Percentiles rank a stretch among this genome's conserved stretches.
These are phyloP conservation scores for Naganishia liquefaciens DNA, from an alignment of 1,284 basidiomycete genomes.

Conservation along the genomic window DNA sequence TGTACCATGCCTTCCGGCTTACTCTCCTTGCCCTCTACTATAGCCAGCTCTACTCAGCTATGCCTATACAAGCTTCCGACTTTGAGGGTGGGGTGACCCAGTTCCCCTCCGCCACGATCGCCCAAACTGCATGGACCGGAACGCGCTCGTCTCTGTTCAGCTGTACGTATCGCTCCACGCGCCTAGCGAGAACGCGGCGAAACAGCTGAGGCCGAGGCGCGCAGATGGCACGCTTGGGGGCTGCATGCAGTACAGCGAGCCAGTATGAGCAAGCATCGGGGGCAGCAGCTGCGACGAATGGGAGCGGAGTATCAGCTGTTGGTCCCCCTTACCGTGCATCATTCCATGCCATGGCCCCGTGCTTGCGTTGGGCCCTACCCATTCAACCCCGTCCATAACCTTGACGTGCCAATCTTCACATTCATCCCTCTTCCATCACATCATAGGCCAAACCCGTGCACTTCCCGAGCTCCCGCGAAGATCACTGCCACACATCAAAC, in stretches of 20 bases:
- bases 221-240: conserved; percentile 23
- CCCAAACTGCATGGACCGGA: not conserved
- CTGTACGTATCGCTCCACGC: conserved; percentile 4
- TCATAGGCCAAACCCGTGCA: too few relatives aligned
- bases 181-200: conserved; percentile 7
- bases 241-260: conserved; percentile 10
- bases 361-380: too few relatives aligned
- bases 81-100: too few relatives aligned
- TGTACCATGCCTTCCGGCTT: too few relatives aligned
- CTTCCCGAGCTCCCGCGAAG: not conserved
- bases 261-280: conserved; percentile 24
- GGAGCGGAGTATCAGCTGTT: conserved; percentile 26
- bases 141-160: not conserved
- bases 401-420: too few relatives aligned
- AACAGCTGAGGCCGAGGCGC: not conserved
- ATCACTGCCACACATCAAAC: conserved; percentile 1
- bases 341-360: not conserved
- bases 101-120: not conserved
- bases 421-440: too few relatives aligned
- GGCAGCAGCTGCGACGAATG: conserved; percentile 23
- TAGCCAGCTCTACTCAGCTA: too few relatives aligned
- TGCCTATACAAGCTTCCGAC: too few relatives aligned
- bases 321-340: not conserved
- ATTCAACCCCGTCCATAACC: too few relatives aligned
- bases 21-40: too few relatives aligned